These are phyloP conservation scores for Psilocybe cubensis DNA, from an alignment of 768 basidiomycete species.

Conservation along the genomic window DNA sequence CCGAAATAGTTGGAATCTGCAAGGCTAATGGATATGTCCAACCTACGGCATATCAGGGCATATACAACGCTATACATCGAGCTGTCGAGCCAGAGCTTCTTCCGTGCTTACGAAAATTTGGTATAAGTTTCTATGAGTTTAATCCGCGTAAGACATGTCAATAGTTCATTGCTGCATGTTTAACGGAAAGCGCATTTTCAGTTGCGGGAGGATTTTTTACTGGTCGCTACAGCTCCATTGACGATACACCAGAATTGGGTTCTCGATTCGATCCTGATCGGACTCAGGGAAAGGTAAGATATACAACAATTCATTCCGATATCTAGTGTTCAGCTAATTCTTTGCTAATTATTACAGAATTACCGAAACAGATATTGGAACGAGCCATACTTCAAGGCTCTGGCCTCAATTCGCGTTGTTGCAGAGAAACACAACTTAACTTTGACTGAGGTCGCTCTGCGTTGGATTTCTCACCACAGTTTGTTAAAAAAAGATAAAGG, in stretches of 20 bases:
- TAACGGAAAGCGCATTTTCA: constrained; percentile 20
- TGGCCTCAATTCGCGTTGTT: constrained; percentile 45
- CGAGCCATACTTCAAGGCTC: constrained; percentile 52
- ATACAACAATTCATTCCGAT: too few species aligned
- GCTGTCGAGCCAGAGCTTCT: constrained; percentile 48
- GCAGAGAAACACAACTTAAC: constrained; percentile 50
- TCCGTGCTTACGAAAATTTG: constrained; percentile 62
- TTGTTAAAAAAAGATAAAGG: constrained; percentile 48
- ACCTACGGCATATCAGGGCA: constrained; percentile 59
- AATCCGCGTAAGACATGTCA: constrained; percentile 47
- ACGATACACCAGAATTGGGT: constrained; percentile 49
- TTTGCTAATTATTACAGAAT: not conserved
- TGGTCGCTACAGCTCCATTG: constrained; percentile 47
- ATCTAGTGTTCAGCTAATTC: not conserved
- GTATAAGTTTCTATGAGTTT: constrained; percentile 59
- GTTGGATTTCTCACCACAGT: constrained; percentile 68
- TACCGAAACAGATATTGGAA: constrained; percentile 51
- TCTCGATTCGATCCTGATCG: constrained; percentile 56
- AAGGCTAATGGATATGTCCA: constrained; percentile 54
- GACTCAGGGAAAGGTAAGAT: constrained; percentile 19
- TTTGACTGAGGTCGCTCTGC: constrained; percentile 56
- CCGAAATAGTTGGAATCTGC: constrained; percentile 62
- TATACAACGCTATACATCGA: constrained; percentile 46
- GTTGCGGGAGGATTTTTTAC: constrained; percentile 67
- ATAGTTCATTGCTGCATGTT: not conserved